Percentiles rank a stretch among this genome's conserved stretches.
phyloP scores from a whole-genome alignment of 306 rosid species.

The Quercus variabilis region DNA sequence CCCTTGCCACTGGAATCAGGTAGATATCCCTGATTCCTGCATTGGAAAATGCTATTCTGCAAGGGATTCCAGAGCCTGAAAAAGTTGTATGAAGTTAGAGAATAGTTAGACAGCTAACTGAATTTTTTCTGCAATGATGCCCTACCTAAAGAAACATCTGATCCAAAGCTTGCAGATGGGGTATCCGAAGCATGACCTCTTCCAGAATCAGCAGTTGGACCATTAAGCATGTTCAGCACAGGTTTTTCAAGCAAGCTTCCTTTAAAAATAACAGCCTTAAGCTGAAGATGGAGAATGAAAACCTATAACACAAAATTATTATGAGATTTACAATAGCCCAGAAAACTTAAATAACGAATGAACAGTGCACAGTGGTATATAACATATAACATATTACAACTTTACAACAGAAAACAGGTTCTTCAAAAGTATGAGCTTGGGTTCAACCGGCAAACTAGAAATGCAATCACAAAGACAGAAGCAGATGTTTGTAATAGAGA shows the following conservation, averaged over 20 bases:
- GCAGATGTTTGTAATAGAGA: conserved; percentile 5
- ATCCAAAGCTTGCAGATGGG: conserved; percentile 75
- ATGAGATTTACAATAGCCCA: conserved; percentile 14
- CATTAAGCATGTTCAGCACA: conserved; percentile 23
- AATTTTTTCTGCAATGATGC: conserved; percentile 5
- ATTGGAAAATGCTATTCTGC: conserved; percentile 75
- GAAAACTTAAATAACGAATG: conserved; percentile 7
- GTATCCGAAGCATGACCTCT: conserved; percentile 39
- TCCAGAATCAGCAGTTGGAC: conserved; percentile 39
- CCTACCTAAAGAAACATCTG: conserved; percentile 79
- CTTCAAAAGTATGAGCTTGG: background rate
- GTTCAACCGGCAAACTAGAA: background rate
- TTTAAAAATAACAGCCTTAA: conserved; percentile 46
- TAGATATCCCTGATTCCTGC: conserved; percentile 73
- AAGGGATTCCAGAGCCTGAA: conserved; percentile 70
- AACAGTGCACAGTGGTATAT: background rate
- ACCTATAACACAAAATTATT: conserved; percentile 42
- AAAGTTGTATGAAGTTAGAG: conserved; percentile 9
- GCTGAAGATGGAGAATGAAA: conserved; percentile 65
- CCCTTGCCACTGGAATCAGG: conserved; percentile 49
- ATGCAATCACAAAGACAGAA: conserved; percentile 1
- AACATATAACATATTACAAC: conserved; percentile 18
- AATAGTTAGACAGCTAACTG: background rate
- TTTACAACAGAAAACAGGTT: conserved; percentile 12
- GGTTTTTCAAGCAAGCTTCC: conserved; percentile 51